Evolutionary conservation across 2,329 filamentous ascomycete species (phyloP).

Genomic region (Arthrobotrys megalospora): DNA sequence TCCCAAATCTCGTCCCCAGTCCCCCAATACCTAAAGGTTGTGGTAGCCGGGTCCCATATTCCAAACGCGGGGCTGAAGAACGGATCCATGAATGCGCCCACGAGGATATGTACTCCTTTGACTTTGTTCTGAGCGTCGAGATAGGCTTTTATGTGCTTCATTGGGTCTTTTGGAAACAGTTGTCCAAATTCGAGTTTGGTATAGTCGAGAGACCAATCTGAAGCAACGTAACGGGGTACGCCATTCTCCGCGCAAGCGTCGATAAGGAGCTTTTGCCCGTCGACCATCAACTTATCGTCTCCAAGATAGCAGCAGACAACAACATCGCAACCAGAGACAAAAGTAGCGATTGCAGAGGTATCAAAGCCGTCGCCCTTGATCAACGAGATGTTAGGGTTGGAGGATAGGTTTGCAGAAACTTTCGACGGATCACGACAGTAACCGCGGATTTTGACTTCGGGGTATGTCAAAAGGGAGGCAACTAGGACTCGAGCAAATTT

Average conservation of each 20-base stretch:
- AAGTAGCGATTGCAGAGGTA: slow-evolving; percentile 62
- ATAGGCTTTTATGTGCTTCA: slow-evolving; percentile 68
- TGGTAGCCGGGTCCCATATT: slow-evolving; percentile 62
- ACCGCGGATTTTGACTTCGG: slow-evolving; percentile 65
- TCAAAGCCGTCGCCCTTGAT: slow-evolving; percentile 65
- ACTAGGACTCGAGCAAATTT: slow-evolving; percentile 66
- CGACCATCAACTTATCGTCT: slow-evolving; percentile 67
- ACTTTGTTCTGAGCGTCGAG: slow-evolving; percentile 67
- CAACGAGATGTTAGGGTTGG: slow-evolving; percentile 61
- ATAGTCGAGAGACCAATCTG: slow-evolving; percentile 69
- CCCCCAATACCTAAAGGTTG: slow-evolving; percentile 66
- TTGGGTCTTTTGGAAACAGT: slow-evolving; percentile 67
- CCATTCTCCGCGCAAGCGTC: slow-evolving; percentile 67
- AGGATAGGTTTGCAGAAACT: slow-evolving; percentile 59
- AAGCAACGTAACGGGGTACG: slow-evolving; percentile 68
- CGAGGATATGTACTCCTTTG: slow-evolving; percentile 68
- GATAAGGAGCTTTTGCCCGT: slow-evolving; percentile 68
- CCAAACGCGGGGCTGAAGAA: slow-evolving; percentile 65
- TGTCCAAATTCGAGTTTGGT: slow-evolving; percentile 67
- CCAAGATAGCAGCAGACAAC: slow-evolving; percentile 69
- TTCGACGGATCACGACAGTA: slow-evolving; percentile 65
- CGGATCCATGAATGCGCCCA: slow-evolving; percentile 67
- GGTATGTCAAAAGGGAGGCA: slow-evolving; percentile 64
- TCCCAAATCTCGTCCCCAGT: slow-evolving; percentile 67
- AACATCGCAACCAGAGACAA: slow-evolving; percentile 66